Conservation (phyloP, 2,329 filamentous ascomycete species). For the Pyricularia grisea region DNA sequence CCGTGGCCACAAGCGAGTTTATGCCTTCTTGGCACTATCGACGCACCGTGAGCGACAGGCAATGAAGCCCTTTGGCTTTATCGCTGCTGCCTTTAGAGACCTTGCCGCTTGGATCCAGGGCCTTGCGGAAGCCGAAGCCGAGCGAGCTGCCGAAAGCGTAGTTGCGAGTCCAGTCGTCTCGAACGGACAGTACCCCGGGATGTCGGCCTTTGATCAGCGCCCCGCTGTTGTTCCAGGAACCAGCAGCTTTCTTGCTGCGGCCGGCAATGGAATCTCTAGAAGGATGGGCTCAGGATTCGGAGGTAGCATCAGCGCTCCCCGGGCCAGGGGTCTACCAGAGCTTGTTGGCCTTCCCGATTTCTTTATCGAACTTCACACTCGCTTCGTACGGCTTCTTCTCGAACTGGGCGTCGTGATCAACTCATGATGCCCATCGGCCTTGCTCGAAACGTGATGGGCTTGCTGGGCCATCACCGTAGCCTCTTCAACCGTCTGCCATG, state of each 20-base stretch:
- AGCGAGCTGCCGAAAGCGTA: conserved; percentile 34
- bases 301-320: conserved; percentile 46
- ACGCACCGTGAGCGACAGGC: conserved; percentile 55
- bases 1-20: conserved; percentile 58
- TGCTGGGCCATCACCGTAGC: no score
- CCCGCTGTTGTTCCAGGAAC: conserved; percentile 13
- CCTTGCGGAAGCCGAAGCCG: conserved; percentile 53
- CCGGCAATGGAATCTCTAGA: conserved; percentile 43
- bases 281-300: conserved; percentile 46
- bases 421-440: conserved; percentile 22
- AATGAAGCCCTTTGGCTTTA: conserved; percentile 56
- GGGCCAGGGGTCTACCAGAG: conserved; percentile 53
- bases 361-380: conserved; percentile 56
- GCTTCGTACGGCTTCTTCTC: conserved; percentile 53
- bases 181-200: conserved; percentile 21
- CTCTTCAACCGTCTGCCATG: no score
- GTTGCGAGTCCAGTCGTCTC: conserved; percentile 26
- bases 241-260: conserved; percentile 48
- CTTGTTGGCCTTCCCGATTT: conserved; percentile 58
- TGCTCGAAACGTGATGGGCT: no score
- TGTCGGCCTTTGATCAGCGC: not conserved
- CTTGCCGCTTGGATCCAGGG: conserved; percentile 57
- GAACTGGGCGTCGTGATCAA: conserved; percentile 47
- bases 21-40: conserved; percentile 56
- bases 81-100: conserved; percentile 53